Conservation (phyloP, 2,329 filamentous ascomycete species). For the Magnaporthiopsis poae region DNA sequence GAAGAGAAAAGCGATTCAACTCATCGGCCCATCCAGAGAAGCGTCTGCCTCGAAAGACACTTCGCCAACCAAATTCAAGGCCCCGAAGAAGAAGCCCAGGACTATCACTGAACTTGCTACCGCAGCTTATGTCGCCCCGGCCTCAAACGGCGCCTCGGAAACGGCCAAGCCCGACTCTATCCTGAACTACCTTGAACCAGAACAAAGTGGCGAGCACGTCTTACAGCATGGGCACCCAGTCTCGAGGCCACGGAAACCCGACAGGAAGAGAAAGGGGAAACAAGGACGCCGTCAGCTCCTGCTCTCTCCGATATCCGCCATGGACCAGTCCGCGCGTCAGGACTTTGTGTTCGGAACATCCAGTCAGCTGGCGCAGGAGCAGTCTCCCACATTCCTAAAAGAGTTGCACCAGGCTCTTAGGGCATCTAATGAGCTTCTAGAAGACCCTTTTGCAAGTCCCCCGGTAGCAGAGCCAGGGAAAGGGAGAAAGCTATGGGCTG, state of each 20-base stretch:
- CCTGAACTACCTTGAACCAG: conserved; percentile 34
- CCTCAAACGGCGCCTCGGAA: conserved; percentile 23
- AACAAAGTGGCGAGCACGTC: conserved; percentile 22
- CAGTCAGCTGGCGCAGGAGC: conserved; percentile 66
- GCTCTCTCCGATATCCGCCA: conserved; percentile 59
- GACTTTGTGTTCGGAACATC: conserved; percentile 79
- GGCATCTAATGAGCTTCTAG: conserved; percentile 40
- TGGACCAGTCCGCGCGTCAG: conserved; percentile 56
- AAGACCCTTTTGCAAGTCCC: conserved; percentile 27
- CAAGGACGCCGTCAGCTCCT: conserved; percentile 39
- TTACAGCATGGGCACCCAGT: conserved; percentile 20
- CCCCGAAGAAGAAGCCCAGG: conserved; percentile 57
- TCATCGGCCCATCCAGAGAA: conserved; percentile 29
- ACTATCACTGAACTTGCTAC: conserved; percentile 74
- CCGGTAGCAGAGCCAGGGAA: conserved; percentile 5
- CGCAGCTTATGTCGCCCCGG: conserved; percentile 49
- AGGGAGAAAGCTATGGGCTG: conserved; percentile 54
- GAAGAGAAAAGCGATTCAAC: conserved; percentile 49
- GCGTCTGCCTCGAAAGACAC: conserved; percentile 18
- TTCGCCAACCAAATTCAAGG: conserved; percentile 38
- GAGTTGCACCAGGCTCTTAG: conserved; percentile 54
- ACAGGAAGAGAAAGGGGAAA: conserved; percentile 28
- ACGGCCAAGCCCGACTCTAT: conserved; percentile 27
- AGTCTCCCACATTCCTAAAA: conserved; percentile 56
- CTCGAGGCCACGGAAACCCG: conserved; percentile 22